phyloP scores from a whole-genome alignment of 2,329 filamentous ascomycete genomes.

The Talaromyces marneffei region DNA sequence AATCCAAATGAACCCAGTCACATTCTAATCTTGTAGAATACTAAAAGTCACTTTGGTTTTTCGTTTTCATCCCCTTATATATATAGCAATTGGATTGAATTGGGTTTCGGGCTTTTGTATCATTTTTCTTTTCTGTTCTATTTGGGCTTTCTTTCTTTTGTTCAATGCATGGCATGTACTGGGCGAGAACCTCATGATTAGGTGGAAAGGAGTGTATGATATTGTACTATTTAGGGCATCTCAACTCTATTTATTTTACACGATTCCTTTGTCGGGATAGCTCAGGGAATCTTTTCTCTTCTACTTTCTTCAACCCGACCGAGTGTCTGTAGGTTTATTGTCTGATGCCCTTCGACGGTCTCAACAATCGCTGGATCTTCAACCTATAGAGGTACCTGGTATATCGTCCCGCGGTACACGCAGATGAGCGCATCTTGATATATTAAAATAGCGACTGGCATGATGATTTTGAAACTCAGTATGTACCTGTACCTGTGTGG shows the following conservation, averaged over 20 bases:
- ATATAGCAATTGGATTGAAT: not conserved
- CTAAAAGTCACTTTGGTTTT: constrained; percentile 9
- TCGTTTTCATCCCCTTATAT: not conserved
- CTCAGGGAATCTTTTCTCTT: not conserved
- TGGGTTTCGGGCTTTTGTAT: not conserved
- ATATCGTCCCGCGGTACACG: not conserved
- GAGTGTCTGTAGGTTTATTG: not conserved
- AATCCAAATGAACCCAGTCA: constrained; percentile 21
- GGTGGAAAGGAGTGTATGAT: constrained; percentile 15
- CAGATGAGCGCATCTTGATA: constrained; percentile 1
- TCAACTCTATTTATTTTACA: constrained; percentile 28
- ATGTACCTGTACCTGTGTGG: too few species aligned
- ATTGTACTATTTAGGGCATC: constrained; percentile 27
- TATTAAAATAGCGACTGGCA: not conserved
- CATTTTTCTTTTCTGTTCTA: not conserved
- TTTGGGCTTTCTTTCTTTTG: constrained; percentile 2
- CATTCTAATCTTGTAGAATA: constrained; percentile 4
- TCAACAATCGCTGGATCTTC: not conserved
- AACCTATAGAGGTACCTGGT: not conserved
- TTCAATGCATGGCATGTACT: constrained; percentile 16
- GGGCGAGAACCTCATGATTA: constrained; percentile 17
- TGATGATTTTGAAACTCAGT: not conserved
- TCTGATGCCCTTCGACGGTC: not conserved
- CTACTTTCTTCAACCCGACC: not conserved
- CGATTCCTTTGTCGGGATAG: not conserved